These are phyloP conservation scores for Eleusine indica DNA, from an alignment of 176 grass and related monocot species.

Conservation along the genomic window DNA sequence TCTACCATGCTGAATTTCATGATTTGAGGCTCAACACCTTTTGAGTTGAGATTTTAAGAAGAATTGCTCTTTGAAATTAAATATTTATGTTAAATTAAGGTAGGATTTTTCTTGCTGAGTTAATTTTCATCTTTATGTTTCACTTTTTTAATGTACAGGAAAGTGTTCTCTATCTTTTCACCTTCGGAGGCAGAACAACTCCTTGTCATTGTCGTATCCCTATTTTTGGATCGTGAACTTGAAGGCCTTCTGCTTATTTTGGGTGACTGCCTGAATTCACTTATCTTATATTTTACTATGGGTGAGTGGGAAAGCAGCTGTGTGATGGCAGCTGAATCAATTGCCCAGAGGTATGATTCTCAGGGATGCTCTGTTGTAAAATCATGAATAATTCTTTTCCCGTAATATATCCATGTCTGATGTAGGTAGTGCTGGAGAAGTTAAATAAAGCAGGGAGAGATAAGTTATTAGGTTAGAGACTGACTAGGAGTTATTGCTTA, in stretches of 20 bases:
- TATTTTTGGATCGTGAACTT: conserved; percentile 71
- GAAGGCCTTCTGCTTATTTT: conserved; percentile 62
- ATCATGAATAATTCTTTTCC: conserved; percentile 7
- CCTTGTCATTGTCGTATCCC: conserved; percentile 65
- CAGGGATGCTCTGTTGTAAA: not conserved
- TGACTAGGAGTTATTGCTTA: not conserved
- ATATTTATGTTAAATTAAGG: conserved; percentile 15
- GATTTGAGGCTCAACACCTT: not conserved
- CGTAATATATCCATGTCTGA: not conserved
- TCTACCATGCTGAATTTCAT: not conserved
- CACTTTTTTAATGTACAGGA: conserved; percentile 61
- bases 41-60: not conserved
- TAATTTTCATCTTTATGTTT: conserved; percentile 1
- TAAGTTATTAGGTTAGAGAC: not conserved
- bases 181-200: conserved; percentile 72
- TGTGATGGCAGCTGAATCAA: conserved; percentile 55
- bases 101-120: conserved; percentile 11
- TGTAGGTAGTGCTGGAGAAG: not conserved
- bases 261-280: conserved; percentile 69
- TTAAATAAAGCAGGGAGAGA: conserved; percentile 16
- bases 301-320: conserved; percentile 76
- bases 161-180: conserved; percentile 60
- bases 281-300: conserved; percentile 59
- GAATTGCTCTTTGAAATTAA: not conserved
- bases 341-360: conserved; percentile 61